Evolutionary conservation across 2,329 filamentous ascomycete genomes (phyloP).

Genomic region (Phaeosphaeriaceae sp.): DNA sequence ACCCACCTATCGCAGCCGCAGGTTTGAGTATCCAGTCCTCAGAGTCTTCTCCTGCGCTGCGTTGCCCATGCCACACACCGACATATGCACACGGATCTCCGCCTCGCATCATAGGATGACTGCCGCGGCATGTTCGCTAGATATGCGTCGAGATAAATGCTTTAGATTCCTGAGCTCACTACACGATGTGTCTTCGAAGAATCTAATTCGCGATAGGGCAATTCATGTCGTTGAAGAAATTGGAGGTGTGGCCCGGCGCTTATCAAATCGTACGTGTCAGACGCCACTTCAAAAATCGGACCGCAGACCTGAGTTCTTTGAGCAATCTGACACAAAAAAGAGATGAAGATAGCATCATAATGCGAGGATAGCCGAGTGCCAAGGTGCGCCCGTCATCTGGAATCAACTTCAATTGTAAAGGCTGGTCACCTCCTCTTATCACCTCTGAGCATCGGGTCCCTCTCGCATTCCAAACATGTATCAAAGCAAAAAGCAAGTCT

Average conservation of each 20-base stretch:
- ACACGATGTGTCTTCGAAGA: background rate
- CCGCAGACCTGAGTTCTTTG: background rate
- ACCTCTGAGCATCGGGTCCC: no score
- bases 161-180: background rate
- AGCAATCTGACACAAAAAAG: background rate
- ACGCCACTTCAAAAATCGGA: background rate
- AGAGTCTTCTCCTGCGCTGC: background rate
- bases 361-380: no score
- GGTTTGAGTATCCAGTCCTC: background rate
- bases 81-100: background rate
- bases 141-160: background rate
- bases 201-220: background rate
- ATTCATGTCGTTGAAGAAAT: background rate
- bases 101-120: background rate
- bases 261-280: background rate
- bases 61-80: background rate
- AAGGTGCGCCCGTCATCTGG: no score
- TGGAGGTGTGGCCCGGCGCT: background rate
- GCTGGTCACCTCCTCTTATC: no score
- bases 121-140: background rate
- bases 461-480: no score
- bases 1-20: background rate
- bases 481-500: no score
- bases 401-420: no score
- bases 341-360: background rate